phyloP scores from a whole-genome alignment of 2,329 filamentous ascomycete species.

The Fusarium proliferatum region DNA sequence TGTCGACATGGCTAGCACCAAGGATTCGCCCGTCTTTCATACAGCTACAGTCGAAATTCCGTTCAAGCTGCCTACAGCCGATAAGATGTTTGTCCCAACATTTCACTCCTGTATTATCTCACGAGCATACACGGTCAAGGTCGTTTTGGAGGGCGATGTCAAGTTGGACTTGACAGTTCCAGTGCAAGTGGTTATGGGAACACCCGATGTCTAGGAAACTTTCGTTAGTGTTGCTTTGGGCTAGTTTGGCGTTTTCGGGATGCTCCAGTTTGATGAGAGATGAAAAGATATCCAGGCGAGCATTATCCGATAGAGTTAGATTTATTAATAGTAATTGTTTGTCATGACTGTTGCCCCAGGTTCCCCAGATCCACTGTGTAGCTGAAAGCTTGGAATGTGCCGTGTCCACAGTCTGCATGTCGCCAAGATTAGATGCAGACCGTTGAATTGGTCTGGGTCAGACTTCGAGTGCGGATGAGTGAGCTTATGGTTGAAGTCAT shows the following conservation, averaged over 20 bases:
- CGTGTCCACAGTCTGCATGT: background rate
- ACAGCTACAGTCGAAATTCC: conserved; percentile 32
- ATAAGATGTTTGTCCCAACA: conserved; percentile 35
- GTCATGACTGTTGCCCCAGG: background rate
- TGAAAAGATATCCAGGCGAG: conserved; percentile 33
- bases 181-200: conserved; percentile 32
- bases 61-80: conserved; percentile 10
- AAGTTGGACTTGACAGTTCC: conserved; percentile 35
- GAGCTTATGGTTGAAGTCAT: too few species aligned
- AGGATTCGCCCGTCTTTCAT: conserved; percentile 27
- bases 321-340: conserved; percentile 32
- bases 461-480: background rate
- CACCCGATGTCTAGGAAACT: conserved; percentile 6
- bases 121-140: conserved; percentile 25
- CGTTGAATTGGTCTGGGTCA: background rate
- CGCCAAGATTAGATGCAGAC: background rate
- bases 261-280: conserved; percentile 16
- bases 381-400: conserved; percentile 1
- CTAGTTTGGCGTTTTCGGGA: conserved; percentile 2
- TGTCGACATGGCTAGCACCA: conserved; percentile 17
- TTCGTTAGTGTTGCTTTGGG: background rate
- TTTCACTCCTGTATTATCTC: conserved; percentile 32
- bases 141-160: conserved; percentile 29
- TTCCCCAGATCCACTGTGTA: background rate
- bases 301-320: conserved; percentile 15